phyloP scores from a whole-genome alignment of 345 rosid genomes.

The Gossypium arboreum region DNA sequence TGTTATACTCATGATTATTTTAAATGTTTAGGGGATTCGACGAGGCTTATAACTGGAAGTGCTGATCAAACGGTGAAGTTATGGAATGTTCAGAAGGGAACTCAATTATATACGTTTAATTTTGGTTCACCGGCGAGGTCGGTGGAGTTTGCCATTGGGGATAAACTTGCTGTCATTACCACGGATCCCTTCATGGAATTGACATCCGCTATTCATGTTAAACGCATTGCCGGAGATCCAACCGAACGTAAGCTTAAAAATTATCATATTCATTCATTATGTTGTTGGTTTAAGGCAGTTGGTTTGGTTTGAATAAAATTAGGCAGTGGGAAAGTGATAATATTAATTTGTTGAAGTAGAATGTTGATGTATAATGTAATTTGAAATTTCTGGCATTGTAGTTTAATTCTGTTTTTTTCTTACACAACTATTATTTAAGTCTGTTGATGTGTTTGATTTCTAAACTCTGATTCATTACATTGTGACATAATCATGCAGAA shows the following conservation, averaged over 20 bases:
- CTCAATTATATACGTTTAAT: constrained; percentile 55
- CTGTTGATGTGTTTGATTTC: not conserved
- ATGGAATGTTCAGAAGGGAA: constrained; percentile 81
- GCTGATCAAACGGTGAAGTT: constrained; percentile 91
- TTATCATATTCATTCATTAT: not conserved
- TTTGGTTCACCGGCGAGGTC: constrained; percentile 87
- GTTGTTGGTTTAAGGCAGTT: not conserved
- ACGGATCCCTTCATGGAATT: constrained; percentile 90
- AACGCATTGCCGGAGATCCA: constrained; percentile 64
- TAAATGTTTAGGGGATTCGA: constrained; percentile 60
- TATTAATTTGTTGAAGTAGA: not conserved
- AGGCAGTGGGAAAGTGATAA: not conserved
- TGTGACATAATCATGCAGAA: constrained; percentile 39
- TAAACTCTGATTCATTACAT: not conserved
- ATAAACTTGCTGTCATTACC: constrained; percentile 85
- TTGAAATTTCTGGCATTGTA: not conserved
- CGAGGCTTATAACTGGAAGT: constrained; percentile 71
- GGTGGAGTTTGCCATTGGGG: constrained; percentile 81
- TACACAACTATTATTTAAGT: not conserved
- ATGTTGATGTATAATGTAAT: not conserved
- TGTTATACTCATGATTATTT: not conserved
- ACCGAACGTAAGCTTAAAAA: constrained; percentile 52
- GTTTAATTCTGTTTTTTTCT: not conserved
- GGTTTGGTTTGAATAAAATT: not conserved
- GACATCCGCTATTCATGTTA: constrained; percentile 80